Evolutionary conservation across 768 basidiomycete species (phyloP), one percentile per base, ranked within the genome.

Genomic region (Boletus tylopilopsis): DNA sequence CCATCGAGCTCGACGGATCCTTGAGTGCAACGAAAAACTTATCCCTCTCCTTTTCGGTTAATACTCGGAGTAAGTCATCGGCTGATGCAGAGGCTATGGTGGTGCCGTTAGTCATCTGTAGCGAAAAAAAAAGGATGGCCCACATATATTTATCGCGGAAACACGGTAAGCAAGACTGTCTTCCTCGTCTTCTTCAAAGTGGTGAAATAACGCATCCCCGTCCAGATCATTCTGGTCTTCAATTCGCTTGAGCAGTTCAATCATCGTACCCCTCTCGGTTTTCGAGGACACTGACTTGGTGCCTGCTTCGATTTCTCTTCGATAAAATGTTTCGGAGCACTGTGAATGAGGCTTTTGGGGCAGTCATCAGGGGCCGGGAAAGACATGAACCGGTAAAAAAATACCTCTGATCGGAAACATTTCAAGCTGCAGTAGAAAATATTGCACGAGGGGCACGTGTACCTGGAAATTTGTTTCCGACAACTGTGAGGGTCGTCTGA

Each of bases 281-380:
- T 77, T 81, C 5, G 81, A 77, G 4, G 84, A 74, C 29, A 73
- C 75, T 0, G 76, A 62, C 34, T 73, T 75, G 45, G 90, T 84
- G 39, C 85, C 81, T 2, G 66, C 65, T 55, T 87, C 81, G 4
- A 93, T 67, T 60, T 90, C 85, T 44, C 81, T 82, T 55, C 81
- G 81, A 66, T 91, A 92, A 64, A 94, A 94, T 0, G 74, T 69
- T 64, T 93, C 91, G 22, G 90, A 90, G 70, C 90, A 93, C 64
- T 79, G 76, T 3, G 75, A 71, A 66, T 93, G 90, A 41, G 70
- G 61, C 88, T 65, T 50, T 46, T 15, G 11, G 12, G 44, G n/a
- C 10, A 9, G 10, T 33, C 43, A 23, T 56, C 39, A 45, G 46
- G 32, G 4, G 4, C n/a, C 10, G 45, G 19, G 11, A 2, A 16